These are phyloP conservation scores for Salix brachista DNA, from an alignment of 345 rosid genomes.

Conservation along the genomic window DNA sequence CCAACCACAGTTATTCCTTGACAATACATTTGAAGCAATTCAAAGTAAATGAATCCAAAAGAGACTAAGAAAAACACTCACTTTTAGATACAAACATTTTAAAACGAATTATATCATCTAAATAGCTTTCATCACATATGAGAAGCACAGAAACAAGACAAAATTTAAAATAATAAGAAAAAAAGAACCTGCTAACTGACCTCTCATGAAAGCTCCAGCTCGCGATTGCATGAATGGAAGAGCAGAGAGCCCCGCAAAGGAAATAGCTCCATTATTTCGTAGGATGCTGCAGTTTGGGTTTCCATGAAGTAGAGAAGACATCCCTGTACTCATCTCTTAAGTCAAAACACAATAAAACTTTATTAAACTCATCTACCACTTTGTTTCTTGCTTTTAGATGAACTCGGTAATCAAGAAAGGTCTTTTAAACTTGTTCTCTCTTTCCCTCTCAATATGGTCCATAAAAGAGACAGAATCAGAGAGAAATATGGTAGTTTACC, in stretches of 20 bases:
- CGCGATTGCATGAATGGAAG: constrained; percentile 11
- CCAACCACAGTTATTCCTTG: too few relatives aligned
- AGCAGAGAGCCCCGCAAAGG: constrained; percentile 19
- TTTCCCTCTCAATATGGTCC: background rate
- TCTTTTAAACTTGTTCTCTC: background rate
- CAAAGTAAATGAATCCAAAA: background rate
- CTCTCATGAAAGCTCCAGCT: constrained; percentile 8
- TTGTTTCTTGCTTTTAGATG: background rate
- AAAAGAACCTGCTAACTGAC: constrained; percentile 12
- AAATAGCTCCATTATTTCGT: constrained; percentile 2
- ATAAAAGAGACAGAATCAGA: background rate
- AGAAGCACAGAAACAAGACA: background rate
- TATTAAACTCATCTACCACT: too few relatives aligned
- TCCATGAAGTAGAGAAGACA: constrained; percentile 24
- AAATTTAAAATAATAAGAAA: background rate
- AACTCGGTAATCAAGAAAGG: background rate
- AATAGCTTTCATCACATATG: too few relatives aligned
- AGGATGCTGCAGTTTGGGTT: constrained; percentile 16
- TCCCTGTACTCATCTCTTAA: constrained; percentile 6
- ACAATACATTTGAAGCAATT: background rate
- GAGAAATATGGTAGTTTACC: background rate
- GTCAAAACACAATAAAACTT: too few relatives aligned
- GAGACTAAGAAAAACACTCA: background rate
- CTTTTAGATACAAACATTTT: too few relatives aligned
- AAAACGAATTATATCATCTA: too few relatives aligned